Evolutionary conservation across 345 rosid species (phyloP).

Genomic region (Rhodamnia rubescens): DNA sequence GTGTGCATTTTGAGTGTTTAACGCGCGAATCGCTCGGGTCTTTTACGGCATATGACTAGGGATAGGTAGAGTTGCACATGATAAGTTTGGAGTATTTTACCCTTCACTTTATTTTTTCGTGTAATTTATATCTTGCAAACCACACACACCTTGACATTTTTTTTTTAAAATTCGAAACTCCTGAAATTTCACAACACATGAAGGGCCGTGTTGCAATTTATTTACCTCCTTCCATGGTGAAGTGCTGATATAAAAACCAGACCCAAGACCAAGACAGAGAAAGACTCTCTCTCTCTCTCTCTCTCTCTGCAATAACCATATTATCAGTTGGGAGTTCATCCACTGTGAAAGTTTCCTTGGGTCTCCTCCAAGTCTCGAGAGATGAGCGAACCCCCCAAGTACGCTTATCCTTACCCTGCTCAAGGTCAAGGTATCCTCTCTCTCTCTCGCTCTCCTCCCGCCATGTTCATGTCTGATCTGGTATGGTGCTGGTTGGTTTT

Average conservation of each 20-base stretch:
- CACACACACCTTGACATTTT: neutral
- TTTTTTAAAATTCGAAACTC: neutral
- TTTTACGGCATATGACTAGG: accelerated
- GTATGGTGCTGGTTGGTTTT: neutral
- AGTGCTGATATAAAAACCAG: neutral
- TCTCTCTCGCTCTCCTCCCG: neutral
- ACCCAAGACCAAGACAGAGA: neutral
- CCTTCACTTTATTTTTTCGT: neutral
- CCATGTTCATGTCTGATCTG: neutral
- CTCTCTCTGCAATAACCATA: neutral
- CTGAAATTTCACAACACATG: accelerated
- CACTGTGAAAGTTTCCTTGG: neutral
- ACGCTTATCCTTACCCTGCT: conserved; percentile 44
- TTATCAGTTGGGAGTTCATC: accelerated
- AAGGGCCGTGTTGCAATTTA: neutral
- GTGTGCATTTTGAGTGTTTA: accelerated
- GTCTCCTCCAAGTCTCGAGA: neutral
- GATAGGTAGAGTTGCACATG: accelerated
- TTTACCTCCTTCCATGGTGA: neutral
- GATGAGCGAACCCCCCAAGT: conserved; percentile 36
- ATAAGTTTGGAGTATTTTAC: accelerated
- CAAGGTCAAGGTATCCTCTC: conserved; percentile 15
- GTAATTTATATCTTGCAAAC: neutral
- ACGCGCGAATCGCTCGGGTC: neutral
- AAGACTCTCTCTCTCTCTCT: too few relatives aligned